phyloP scores from a whole-genome alignment of 305 asterid genomes.

The Fraxinus baroniana region DNA sequence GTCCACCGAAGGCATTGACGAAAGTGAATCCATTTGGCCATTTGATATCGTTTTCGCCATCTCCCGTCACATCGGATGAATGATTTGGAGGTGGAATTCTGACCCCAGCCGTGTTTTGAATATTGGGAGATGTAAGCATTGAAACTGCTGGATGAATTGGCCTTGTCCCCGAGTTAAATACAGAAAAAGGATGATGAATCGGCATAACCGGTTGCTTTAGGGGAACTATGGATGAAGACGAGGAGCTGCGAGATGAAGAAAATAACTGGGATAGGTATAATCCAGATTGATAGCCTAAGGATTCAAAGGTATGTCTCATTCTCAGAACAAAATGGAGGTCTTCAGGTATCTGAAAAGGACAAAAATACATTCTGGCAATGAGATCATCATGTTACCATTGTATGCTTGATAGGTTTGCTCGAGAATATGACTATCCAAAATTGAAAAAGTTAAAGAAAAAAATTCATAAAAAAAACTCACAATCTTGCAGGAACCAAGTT shows the following conservation, averaged over 20 bases:
- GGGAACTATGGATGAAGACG: conserved; percentile 56
- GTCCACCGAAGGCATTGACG: conserved; percentile 69
- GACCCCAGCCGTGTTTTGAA: conserved; percentile 44
- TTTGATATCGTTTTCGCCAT: conserved; percentile 40
- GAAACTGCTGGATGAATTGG: conserved; percentile 46
- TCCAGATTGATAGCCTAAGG: conserved; percentile 92
- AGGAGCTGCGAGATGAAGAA: conserved; percentile 63
- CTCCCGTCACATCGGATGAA: conserved; percentile 48
- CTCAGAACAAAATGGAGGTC: conserved; percentile 95
- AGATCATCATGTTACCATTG: background rate
- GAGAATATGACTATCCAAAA: background rate
- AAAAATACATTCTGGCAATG: background rate
- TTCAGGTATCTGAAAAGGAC: conserved; percentile 68
- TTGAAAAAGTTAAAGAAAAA: background rate
- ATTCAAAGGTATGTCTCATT: conserved; percentile 95
- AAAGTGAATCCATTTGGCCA: conserved; percentile 53
- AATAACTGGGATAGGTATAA: conserved; percentile 89
- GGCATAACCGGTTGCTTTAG: conserved; percentile 64
- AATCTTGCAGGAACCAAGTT: conserved; percentile 96
- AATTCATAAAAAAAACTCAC: conserved; percentile 46
- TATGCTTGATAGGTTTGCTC: background rate
- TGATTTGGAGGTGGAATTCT: conserved; percentile 42
- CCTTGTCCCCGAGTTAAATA: conserved; percentile 79
- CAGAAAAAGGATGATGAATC: conserved; percentile 51
- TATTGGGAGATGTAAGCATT: conserved; percentile 50